phyloP scores from a whole-genome alignment of 495 filamentous ascomycete species.

The Sphaerosporella brunnea region DNA sequence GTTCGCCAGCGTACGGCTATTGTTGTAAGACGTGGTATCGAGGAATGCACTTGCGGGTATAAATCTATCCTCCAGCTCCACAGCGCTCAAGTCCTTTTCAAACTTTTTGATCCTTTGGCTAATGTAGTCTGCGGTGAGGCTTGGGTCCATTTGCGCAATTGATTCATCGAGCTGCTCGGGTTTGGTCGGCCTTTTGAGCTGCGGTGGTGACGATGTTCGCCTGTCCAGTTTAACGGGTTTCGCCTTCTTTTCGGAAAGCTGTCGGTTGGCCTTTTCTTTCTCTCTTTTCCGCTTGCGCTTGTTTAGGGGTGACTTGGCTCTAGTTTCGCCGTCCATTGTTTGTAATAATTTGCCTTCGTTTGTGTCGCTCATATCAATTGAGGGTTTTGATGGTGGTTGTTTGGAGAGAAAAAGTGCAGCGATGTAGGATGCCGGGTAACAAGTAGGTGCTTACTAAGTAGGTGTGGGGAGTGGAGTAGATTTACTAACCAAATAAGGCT shows the following conservation, averaged over 20 bases:
- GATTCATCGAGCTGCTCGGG: constrained; percentile 44
- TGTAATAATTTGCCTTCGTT: too few relatives aligned
- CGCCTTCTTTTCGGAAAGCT: constrained; percentile 7
- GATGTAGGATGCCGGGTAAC: too few relatives aligned
- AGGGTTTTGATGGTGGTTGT: too few relatives aligned
- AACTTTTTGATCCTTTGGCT: constrained; percentile 62
- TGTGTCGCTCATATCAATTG: too few relatives aligned
- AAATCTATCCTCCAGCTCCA: constrained; percentile 57
- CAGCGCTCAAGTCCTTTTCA: constrained; percentile 54
- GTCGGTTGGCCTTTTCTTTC: constrained; percentile 31
- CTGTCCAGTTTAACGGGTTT: constrained; percentile 16
- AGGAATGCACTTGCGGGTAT: constrained; percentile 37
- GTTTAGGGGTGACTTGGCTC: too few relatives aligned
- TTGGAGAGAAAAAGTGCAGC: too few relatives aligned
- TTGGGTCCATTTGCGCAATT: constrained; percentile 63
- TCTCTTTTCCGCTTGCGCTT: constrained; percentile 36
- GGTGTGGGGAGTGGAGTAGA: too few relatives aligned
- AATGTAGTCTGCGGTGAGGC: constrained; percentile 70
- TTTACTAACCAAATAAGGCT: too few relatives aligned
- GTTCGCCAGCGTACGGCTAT: constrained; percentile 44
- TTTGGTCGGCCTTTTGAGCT: constrained; percentile 35
- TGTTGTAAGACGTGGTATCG: constrained; percentile 57
- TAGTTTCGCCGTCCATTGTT: too few relatives aligned
- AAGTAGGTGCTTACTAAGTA: too few relatives aligned
- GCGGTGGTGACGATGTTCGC: not conserved